phyloP scores from a whole-genome alignment of 2,329 filamentous ascomycete species.

The Penicillium decumbens region DNA sequence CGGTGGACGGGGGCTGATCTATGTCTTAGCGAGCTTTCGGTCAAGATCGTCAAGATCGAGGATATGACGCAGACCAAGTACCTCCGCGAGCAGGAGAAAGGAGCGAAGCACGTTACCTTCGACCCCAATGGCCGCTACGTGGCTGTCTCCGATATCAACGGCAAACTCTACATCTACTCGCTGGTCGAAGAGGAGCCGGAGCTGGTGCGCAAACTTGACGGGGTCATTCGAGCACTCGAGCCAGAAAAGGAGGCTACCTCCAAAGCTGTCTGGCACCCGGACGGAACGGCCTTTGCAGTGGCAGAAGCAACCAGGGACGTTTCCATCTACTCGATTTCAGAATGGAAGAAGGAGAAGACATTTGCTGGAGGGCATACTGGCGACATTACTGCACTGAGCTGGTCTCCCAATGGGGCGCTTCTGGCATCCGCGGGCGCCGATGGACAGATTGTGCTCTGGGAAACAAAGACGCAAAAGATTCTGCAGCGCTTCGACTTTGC shows the following conservation, averaged over 20 bases:
- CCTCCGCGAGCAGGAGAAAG: conserved; percentile 75
- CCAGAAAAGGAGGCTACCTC: conserved; percentile 71
- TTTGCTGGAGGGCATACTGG: conserved; percentile 77
- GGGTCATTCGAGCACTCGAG: conserved; percentile 74
- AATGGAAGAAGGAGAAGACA: conserved; percentile 79
- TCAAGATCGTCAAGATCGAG: conserved; percentile 79
- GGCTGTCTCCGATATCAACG: conserved; percentile 81
- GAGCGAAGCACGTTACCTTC: conserved; percentile 89
- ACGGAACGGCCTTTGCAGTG: conserved; percentile 83
- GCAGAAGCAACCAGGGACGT: conserved; percentile 78
- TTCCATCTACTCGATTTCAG: conserved; percentile 77
- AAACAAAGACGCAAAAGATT: conserved; percentile 78
- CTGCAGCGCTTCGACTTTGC: conserved; percentile 72
- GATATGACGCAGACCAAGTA: conserved; percentile 73
- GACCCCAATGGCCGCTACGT: conserved; percentile 72
- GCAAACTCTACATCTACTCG: conserved; percentile 85
- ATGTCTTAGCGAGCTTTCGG: conserved; percentile 64
- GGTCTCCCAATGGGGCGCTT: conserved; percentile 92
- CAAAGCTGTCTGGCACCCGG: conserved; percentile 82
- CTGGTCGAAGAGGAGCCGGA: conserved; percentile 72
- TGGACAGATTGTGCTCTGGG: conserved; percentile 64
- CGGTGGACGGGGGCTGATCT: not conserved
- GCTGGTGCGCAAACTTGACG: conserved; percentile 77
- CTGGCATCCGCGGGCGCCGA: conserved; percentile 60
- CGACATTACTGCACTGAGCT: conserved; percentile 80